Conservation (phyloP, 2,329 filamentous ascomycete genomes). For the Emericellopsis atlantica region DNA sequence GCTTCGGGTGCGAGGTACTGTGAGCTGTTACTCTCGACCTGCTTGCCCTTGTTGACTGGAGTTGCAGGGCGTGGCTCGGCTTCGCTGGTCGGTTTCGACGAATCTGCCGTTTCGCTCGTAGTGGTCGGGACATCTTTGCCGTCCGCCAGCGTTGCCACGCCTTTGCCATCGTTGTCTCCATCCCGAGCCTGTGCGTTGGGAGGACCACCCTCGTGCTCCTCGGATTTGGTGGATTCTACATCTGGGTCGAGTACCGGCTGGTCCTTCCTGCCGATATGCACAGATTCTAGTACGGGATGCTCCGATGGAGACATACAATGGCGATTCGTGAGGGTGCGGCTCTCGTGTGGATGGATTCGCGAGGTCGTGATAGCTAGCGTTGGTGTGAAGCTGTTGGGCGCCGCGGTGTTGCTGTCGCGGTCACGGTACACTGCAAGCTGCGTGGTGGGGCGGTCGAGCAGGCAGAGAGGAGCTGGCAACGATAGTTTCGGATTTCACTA, state of each 20-base stretch:
- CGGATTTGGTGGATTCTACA: constrained; percentile 10
- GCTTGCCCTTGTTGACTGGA: constrained; percentile 10
- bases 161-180: no score
- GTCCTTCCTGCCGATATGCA: background rate
- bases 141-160: no score
- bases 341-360: constrained; percentile 1
- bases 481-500: no score
- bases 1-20: constrained; percentile 29
- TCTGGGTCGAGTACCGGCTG: constrained; percentile 12
- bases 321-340: no score
- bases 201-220: constrained; percentile 9
- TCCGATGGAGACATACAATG: constrained; percentile 23
- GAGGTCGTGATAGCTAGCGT: background rate
- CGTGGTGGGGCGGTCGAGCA: no score
- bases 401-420: background rate
- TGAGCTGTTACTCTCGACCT: constrained; percentile 14
- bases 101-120: background rate
- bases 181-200: no score
- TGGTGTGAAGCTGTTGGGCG: no score
- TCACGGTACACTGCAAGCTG: background rate
- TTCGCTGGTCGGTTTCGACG: background rate
- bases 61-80: background rate
- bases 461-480: no score
- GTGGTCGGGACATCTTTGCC: no score
- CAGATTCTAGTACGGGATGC: constrained; percentile 9